phyloP scores from a whole-genome alignment of 768 basidiomycete species.

The Phylloporus arenicola region DNA sequence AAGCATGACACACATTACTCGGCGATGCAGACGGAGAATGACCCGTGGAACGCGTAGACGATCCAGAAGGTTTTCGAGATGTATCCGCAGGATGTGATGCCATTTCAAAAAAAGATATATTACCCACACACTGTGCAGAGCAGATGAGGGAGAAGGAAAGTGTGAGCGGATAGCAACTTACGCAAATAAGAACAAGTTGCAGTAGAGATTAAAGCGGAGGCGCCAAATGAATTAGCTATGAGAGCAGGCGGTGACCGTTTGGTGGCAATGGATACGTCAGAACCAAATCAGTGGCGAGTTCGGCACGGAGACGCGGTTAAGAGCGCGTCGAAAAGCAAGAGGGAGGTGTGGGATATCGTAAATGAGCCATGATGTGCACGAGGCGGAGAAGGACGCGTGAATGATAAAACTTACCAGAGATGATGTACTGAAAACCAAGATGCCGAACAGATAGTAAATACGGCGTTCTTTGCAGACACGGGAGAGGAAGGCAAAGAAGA shows the following conservation, averaged over 20 bases:
- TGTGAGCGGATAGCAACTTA: slow-evolving; percentile 17
- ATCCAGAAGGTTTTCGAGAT: slow-evolving; percentile 64
- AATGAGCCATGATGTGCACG: slow-evolving; percentile 28
- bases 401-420: slow-evolving; percentile 29
- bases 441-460: slow-evolving; percentile 11
- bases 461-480: slow-evolving; percentile 16
- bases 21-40: slow-evolving; percentile 62
- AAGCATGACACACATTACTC: slow-evolving; percentile 41
- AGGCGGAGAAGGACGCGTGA: slow-evolving; percentile 27
- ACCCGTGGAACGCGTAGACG: slow-evolving; percentile 58
- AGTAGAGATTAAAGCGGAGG: slow-evolving; percentile 30
- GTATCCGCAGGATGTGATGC: slow-evolving; percentile 36
- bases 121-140: slow-evolving; percentile 27
- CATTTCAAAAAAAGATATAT: slow-evolving; percentile 26
- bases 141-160: slow-evolving; percentile 13
- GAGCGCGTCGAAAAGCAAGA: slow-evolving; percentile 24
- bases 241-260: slow-evolving; percentile 14
- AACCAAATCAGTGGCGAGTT: slow-evolving; percentile 12
- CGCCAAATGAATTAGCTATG: slow-evolving; percentile 34
- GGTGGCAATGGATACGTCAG: slow-evolving; percentile 21
- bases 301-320: slow-evolving; percentile 31
- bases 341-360: slow-evolving; percentile 26
- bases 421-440: slow-evolving; percentile 28
- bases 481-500: slow-evolving; percentile 21
- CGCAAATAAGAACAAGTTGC: slow-evolving; percentile 22